phyloP scores from a whole-genome alignment of 768 basidiomycete genomes.

The Boletus subparvulus region DNA sequence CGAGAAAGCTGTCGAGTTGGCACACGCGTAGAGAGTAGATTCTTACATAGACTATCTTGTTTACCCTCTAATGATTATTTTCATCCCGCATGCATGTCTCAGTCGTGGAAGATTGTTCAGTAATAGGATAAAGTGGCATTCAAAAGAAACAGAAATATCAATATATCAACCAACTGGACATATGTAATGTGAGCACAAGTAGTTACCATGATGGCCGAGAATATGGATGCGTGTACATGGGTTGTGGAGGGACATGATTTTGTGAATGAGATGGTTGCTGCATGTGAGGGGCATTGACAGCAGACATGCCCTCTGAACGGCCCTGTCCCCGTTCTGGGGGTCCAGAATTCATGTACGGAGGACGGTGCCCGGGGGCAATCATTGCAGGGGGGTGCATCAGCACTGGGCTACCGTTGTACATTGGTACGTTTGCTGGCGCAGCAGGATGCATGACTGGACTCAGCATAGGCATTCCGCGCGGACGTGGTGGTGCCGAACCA shows the following conservation, averaged over 20 bases:
- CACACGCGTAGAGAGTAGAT: constrained; percentile 42
- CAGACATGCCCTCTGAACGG: constrained; percentile 47
- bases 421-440: constrained; percentile 40
- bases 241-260: constrained; percentile 27
- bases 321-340: constrained; percentile 49
- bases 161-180: constrained; percentile 33
- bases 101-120: not conserved
- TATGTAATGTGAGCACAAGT: constrained; percentile 15
- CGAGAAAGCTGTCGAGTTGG: constrained; percentile 71
- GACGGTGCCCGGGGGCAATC: constrained; percentile 32
- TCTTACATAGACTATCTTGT: constrained; percentile 15
- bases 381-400: constrained; percentile 56
- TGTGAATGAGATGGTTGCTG: constrained; percentile 36
- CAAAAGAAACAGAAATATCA: constrained; percentile 27
- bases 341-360: constrained; percentile 46
- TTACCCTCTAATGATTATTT: constrained; percentile 18
- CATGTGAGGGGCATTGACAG: constrained; percentile 33
- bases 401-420: constrained; percentile 70
- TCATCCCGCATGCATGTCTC: not conserved
- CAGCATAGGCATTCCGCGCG: constrained; percentile 58
- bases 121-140: constrained; percentile 24
- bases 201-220: constrained; percentile 33
- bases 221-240: constrained; percentile 31
- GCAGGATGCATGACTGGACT: constrained; percentile 72
- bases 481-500: constrained; percentile 38